Percentiles rank a stretch among this genome's conserved stretches.
Evolutionary conservation across 1,139 yeast species (phyloP).

Genomic region (Lodderomyces orthopsilosis): DNA sequence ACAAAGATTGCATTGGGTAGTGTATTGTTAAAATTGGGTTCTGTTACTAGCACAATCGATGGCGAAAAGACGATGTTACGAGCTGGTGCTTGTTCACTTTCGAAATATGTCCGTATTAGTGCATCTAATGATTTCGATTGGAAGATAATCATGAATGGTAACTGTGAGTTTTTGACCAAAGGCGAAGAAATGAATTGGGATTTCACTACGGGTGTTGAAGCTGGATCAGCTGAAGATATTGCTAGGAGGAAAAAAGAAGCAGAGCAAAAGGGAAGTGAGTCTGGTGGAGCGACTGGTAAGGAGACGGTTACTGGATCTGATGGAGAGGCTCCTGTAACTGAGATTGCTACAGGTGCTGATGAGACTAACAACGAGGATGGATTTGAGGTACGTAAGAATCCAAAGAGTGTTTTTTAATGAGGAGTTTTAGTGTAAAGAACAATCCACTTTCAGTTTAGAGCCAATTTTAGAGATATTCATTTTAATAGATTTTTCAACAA

Average conservation of each 20-base stretch:
- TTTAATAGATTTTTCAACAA: background rate
- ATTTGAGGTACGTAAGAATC: slow-evolving; percentile 34
- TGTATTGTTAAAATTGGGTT: slow-evolving; percentile 51
- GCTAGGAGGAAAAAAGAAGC: slow-evolving; percentile 28
- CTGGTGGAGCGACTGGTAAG: slow-evolving; percentile 1
- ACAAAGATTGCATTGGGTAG: slow-evolving; percentile 77
- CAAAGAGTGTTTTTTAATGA: background rate
- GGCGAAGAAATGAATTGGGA: slow-evolving; percentile 97
- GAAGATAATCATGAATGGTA: slow-evolving; percentile 62
- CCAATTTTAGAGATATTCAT: background rate
- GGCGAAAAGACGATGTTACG: slow-evolving; percentile 37
- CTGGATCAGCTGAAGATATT: slow-evolving; percentile 76
- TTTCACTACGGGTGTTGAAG: slow-evolving; percentile 65
- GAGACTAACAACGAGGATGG: slow-evolving; percentile 23
- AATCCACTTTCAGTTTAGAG: too few species aligned
- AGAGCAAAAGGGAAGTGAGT: slow-evolving; percentile 10
- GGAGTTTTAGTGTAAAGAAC: too few species aligned
- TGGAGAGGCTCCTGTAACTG: slow-evolving; percentile 17
- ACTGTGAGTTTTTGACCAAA: slow-evolving; percentile 56
- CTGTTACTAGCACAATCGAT: slow-evolving; percentile 51
- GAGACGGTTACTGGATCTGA: slow-evolving; percentile 1
- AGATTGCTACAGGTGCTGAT: slow-evolving; percentile 21
- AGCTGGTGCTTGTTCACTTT: slow-evolving; percentile 48
- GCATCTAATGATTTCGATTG: slow-evolving; percentile 34
- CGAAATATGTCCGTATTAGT: slow-evolving; percentile 26